A percentile compares a stretch with the other conserved stretches of the same genome.
Conservation (phyloP, 176 grass and related monocot genomes). For the Carex pumila region DNA sequence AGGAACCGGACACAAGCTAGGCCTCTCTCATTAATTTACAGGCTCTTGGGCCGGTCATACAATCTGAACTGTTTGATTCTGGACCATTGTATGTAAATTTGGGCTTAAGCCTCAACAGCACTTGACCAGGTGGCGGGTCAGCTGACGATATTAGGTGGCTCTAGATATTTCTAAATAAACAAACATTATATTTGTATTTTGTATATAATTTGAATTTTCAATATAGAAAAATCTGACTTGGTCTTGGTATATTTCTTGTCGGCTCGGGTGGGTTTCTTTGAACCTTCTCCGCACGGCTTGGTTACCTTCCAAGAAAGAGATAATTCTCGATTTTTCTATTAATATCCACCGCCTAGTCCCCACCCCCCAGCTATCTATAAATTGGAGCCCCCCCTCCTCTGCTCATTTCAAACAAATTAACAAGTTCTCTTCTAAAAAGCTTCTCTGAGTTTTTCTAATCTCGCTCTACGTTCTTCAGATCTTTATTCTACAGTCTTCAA, state of each 20-base stretch:
- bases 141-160: not conserved
- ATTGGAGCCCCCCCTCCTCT: not conserved
- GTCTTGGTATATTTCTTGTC: not conserved
- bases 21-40: not conserved
- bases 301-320: not conserved
- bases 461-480: not conserved
- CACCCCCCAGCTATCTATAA: not conserved
- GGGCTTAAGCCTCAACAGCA: not conserved
- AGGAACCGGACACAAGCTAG: not conserved
- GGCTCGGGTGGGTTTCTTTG: not conserved
- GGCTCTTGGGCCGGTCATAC: not conserved
- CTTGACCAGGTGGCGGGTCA: not conserved
- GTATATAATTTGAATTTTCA: not conserved
- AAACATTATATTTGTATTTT: no score
- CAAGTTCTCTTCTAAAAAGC: not conserved
- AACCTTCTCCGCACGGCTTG: not conserved
- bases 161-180: not conserved
- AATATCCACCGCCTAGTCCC: not conserved
- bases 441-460: not conserved
- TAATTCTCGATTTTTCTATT: not conserved
- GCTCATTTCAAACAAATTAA: not conserved
- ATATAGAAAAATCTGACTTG: not conserved
- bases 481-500: not conserved
- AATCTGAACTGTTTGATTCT: not conserved
- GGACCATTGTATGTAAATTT: not conserved